Percentiles rank a stretch among this genome's conserved stretches.
These are phyloP conservation scores for Botrytis hyacinthi DNA, from an alignment of 2,329 filamentous ascomycete genomes.

Conservation along the genomic window DNA sequence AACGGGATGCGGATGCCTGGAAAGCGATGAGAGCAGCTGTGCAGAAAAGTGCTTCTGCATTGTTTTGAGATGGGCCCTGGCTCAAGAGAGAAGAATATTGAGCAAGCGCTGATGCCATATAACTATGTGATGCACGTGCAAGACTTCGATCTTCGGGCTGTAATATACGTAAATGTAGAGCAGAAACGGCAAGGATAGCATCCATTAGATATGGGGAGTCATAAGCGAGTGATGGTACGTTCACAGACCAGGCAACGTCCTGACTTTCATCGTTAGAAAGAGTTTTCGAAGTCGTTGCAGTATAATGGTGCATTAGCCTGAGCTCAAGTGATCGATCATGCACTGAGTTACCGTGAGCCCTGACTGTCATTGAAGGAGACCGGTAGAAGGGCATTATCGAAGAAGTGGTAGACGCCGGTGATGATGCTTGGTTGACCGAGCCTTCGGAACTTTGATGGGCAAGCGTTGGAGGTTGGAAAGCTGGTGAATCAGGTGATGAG, in stretches of 20 bases:
- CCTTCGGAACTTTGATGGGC: constrained; percentile 6
- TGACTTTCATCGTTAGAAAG: constrained; percentile 52
- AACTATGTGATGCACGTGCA: constrained; percentile 61
- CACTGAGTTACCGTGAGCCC: constrained; percentile 21
- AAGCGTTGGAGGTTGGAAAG: constrained; percentile 17
- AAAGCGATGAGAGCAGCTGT: constrained; percentile 65
- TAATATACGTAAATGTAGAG: constrained; percentile 58
- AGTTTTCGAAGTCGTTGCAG: constrained; percentile 58
- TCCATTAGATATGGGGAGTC: constrained; percentile 60
- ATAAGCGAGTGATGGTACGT: constrained; percentile 61
- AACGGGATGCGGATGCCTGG: constrained; percentile 61
- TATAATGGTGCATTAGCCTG: constrained; percentile 64
- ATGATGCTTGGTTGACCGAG: constrained; percentile 14
- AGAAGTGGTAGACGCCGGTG: constrained; percentile 26
- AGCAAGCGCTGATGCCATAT: constrained; percentile 61
- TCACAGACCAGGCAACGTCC: constrained; percentile 58
- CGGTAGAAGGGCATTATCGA: constrained; percentile 29
- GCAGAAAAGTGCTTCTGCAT: constrained; percentile 62
- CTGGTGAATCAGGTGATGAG: constrained; percentile 24
- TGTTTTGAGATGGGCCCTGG: constrained; percentile 55
- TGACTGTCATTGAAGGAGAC: constrained; percentile 28
- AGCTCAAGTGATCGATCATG: constrained; percentile 50
- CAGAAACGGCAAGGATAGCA: constrained; percentile 62
- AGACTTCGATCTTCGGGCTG: constrained; percentile 57
- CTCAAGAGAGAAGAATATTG: constrained; percentile 58